Conservation (phyloP, 1,284 basidiomycete species). For the Ustilago xerochloae region DNA sequence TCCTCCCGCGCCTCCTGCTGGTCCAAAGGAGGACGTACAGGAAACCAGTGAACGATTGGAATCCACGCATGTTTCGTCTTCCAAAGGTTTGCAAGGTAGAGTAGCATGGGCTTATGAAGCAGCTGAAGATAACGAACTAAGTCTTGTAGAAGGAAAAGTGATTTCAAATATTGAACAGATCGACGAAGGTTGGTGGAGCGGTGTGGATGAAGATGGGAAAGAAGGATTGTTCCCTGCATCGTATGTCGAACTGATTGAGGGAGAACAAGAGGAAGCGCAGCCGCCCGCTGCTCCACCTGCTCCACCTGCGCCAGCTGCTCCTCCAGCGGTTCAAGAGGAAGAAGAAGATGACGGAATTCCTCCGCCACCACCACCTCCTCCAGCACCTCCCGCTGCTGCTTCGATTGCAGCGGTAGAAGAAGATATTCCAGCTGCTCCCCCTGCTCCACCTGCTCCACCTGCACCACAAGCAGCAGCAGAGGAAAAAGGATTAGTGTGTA, state of each 20-base stretch:
- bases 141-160: conserved; percentile 56
- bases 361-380: conserved; percentile 61
- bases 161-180: conserved; percentile 61
- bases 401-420: conserved; percentile 18
- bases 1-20: conserved; percentile 19
- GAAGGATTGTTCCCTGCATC: conserved; percentile 65
- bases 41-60: conserved; percentile 35
- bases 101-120: conserved; percentile 65
- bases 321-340: conserved; percentile 11
- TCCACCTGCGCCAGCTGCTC: conserved; percentile 22
- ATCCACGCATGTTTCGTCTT: conserved; percentile 25
- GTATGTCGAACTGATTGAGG: conserved; percentile 63
- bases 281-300: conserved; percentile 43
- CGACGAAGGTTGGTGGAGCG: conserved; percentile 68
- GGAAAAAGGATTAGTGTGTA: conserved; percentile 36
- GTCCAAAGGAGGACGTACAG: conserved; percentile 17
- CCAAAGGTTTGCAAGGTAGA: conserved; percentile 43
- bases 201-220: conserved; percentile 55
- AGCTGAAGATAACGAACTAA: conserved; percentile 64
- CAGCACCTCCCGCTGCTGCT: conserved; percentile 35
- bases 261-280: conserved; percentile 27
- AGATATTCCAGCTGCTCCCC: conserved; percentile 22
- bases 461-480: conserved; percentile 1
- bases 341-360: conserved; percentile 70
- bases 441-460: conserved; percentile 9